Base-by-base conservation (phyloP, 305 asterid genomes). In the Plantago coronopus region DNA sequence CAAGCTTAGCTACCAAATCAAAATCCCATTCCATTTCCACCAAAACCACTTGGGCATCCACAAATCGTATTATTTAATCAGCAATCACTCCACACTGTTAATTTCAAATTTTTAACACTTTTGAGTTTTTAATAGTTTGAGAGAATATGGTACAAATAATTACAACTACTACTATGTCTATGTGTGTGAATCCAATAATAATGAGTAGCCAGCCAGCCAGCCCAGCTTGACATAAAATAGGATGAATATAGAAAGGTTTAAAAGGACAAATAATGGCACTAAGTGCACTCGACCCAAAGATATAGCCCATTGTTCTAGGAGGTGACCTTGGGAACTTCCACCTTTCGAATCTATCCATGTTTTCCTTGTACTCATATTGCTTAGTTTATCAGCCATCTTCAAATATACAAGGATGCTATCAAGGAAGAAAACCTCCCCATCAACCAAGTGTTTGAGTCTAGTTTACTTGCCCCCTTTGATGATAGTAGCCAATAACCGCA, bases 321-420 rank as follows among this genome's bases (percentile, higher is more conserved):
- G 61, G 72, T 55, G 64, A 67, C 85, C 76, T 82, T 75, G 94
- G 80, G 76, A 76, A 74, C 69, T 57, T 57, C 76, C 69, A 73
- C 77, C 48, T 51, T 25, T 68, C 69, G 83, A 78, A 80, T 76
- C 77, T 68, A 59, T 67, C 66, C 76, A 70, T 70, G 60, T 72
- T 61, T 50, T 25, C 55, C 57, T 59, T 2, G 5, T 2, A 2
- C 2, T 27, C 4, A 5, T 62, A 40, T 68, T 63, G 72, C 59
- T 17, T 61, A 13, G 38, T 37, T 27, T n/a, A 27, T 27, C 2
- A 27, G 5, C 31, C 31, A 27, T 27, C 31, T 5, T 27, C 2
- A 27, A 27, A 27, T 5, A n/a, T n/a, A n/a, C n/a, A n/a, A n/a
- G n/a, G n/a, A n/a, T n/a, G n/a, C n/a, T n/a, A n/a, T n/a, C n/a